Evolutionary conservation across 768 basidiomycete species (phyloP), one percentile per base, ranked within the genome.

Genomic region (Megacollybia marginata): DNA sequence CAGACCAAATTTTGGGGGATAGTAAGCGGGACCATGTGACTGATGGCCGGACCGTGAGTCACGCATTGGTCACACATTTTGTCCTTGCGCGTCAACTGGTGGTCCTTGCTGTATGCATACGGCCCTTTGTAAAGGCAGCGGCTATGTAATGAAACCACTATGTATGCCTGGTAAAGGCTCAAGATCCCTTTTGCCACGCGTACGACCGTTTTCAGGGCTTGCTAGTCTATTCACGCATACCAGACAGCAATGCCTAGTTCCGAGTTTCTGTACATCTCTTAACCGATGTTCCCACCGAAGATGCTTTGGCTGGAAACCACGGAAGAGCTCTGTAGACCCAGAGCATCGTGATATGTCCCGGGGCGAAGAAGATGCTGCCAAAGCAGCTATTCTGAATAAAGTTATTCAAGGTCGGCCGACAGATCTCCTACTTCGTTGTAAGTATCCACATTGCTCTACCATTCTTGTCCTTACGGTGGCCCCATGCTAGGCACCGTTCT

Each of bases 351-450:
- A 62, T 28, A 47, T 61, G 15, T 59, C 72, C 32, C 68, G 71
- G 50, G 67, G 59, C 44, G 78, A 85, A 58, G 87, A 92, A 65
- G 86, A 89, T 58, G 73, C 72, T 33, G 77, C 84, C 1, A 82
- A 83, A 59, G 77, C 76, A 28, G 82, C 83, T 46, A 83, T 92
- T 52, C 68, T 92, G 45, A 89, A 91, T 59, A 89, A 86, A 56
- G 83, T 88, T 52, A 83, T 91, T 78, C 89, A 89, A 63, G 85
- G 87, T 49, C 79, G 90, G 47, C 88, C 91, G 19, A 80, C 89
- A 33, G 92, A 95, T 59, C 81, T 94, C 53, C 88, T 90, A 81
- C 71, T 96, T 52, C 82, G 92, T 58, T 95, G 93, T 93, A 62
- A 71, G 89, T 78, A 28, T 2, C 48, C 40, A 47, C 54, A 48